Base-by-base conservation (phyloP, 352 stramenopile genomes). In the Globisporangium camurandrum region DNA sequence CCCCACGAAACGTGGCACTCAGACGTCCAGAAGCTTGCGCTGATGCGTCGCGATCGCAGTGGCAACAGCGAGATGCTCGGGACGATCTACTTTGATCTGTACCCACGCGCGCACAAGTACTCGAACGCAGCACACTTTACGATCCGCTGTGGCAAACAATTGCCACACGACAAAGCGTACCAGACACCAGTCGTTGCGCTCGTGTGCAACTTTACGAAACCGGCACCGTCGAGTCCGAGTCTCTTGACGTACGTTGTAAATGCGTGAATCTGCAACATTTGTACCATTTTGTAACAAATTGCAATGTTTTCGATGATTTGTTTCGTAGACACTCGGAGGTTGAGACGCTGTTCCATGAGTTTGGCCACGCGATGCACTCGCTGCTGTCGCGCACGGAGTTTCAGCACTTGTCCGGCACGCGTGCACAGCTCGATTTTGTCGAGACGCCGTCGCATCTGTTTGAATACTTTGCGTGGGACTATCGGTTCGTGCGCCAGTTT, bases 331-430 rank as follows among this genome's bases (percentile, higher is more conserved):
- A 98, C 59, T 86, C 84, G 0, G 95, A 99, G 67, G 94, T 98
- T 37, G 90, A 98, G 69, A 98, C 93, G 27, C 67, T 98, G 8
- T 98, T 98, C 68, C 94, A 98, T 51, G 89, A 97, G 70, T 97
- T 97, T 53, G 96, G 96, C 48, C 96, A 99, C 64, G 95, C 91
- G 22, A 77, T 99, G 60, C 96, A 99, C 67, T 98, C 95, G 17
- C 62, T 99, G 33, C 68, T 99, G 8, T 98, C 88, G 30, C 75
- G 83, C 22, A 98, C 95, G 6, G 84, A 95, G 48, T 98, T 98
- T 57, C 97, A 99, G 75, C 97, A 99, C 56, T 58, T 99, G 17
- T 96, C 86, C 4, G 97, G 97, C 20, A 99, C 95, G 12, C 79
- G 95, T 17, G 90, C 86, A 33, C 81, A 84, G 26, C 59, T 96